phyloP scores from a whole-genome alignment of 345 rosid species.

The Syzygium aromaticum region DNA sequence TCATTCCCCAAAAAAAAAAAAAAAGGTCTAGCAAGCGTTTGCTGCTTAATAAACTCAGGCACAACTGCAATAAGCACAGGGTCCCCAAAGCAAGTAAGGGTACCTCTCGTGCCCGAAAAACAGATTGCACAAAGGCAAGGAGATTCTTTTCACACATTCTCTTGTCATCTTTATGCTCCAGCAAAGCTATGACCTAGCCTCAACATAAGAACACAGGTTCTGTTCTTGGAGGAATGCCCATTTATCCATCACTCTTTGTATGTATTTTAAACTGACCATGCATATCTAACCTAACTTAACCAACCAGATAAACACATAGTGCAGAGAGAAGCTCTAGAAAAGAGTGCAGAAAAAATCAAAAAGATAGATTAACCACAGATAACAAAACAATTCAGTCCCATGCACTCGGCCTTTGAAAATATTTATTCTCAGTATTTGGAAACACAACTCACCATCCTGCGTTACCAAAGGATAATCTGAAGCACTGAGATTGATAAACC shows the following conservation, averaged over 20 bases:
- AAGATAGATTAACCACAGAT: background rate
- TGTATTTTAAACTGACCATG: background rate
- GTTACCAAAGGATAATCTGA: conserved; percentile 92
- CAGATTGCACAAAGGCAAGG: background rate
- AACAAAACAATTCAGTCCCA: background rate
- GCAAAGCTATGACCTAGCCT: background rate
- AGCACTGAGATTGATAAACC: conserved; percentile 93
- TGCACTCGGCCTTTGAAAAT: background rate
- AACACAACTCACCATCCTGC: conserved; percentile 71
- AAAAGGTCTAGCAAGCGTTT: background rate
- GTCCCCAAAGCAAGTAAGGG: background rate
- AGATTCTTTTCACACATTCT: background rate
- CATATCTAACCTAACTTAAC: background rate
- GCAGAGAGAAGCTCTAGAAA: background rate
- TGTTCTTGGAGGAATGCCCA: background rate
- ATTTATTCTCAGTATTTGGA: background rate
- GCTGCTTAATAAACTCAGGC: background rate
- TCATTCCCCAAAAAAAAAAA: background rate
- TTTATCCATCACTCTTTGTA: background rate
- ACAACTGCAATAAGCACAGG: background rate
- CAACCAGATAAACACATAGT: background rate
- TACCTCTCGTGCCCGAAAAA: background rate
- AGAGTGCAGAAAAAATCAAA: background rate
- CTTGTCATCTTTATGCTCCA: background rate
- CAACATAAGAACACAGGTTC: background rate